Conservation (phyloP, 164 flowering plant genomes). For the Aristolochia contorta region DNA sequence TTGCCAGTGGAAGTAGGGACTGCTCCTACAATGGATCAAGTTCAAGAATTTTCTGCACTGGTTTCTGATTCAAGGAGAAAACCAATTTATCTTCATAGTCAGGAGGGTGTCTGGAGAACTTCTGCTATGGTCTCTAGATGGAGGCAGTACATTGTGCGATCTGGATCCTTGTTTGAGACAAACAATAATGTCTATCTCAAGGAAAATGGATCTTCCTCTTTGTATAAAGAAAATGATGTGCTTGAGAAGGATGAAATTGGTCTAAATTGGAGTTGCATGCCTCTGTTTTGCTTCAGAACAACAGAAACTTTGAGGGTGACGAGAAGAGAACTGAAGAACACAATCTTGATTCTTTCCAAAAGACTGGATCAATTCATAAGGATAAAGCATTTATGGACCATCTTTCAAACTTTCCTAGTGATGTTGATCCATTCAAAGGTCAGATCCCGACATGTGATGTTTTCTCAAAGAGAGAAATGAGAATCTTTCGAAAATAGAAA, state of each 20-base stretch:
- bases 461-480: constrained; percentile 81
- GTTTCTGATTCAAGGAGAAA: constrained; percentile 50
- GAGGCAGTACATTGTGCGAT: constrained; percentile 60
- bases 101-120: constrained; percentile 79
- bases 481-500: constrained; percentile 42
- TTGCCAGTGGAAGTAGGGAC: constrained; percentile 75
- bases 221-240: neutral
- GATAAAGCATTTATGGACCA: constrained; percentile 13
- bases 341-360: constrained; percentile 14
- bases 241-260: constrained; percentile 21
- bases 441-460: constrained; percentile 71
- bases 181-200: constrained; percentile 10
- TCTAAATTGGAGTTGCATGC: no score
- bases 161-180: constrained; percentile 17
- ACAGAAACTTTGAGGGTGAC: constrained; percentile 12
- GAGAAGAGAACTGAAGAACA: constrained; percentile 6
- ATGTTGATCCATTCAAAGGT: constrained; percentile 55
- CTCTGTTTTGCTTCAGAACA: no score
- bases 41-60: constrained; percentile 67
- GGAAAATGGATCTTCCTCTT: constrained; percentile 8
- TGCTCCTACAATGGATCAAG: constrained; percentile 83
- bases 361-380: constrained; percentile 6
- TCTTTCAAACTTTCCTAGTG: constrained; percentile 12
- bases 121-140: constrained; percentile 95
- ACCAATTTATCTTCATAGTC: constrained; percentile 90